phyloP scores from a whole-genome alignment of 2,329 filamentous ascomycete genomes.

The Pseudogymnoascus verrucosus region DNA sequence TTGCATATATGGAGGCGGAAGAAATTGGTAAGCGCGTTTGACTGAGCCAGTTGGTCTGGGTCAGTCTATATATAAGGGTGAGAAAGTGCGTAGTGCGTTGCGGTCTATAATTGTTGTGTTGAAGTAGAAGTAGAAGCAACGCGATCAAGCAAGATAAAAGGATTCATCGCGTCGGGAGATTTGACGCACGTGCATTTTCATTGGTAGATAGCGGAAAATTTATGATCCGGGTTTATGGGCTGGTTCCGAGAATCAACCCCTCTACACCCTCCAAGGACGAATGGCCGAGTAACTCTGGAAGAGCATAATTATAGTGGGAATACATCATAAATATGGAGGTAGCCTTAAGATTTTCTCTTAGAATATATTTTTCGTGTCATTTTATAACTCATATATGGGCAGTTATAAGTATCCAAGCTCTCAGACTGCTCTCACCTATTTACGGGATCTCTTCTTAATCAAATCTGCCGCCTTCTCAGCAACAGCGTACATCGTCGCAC shows the following conservation, averaged over 20 bases:
- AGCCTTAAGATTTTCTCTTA: background rate
- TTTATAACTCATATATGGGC: background rate
- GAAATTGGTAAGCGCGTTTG: conserved; percentile 17
- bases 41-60: conserved; percentile 25
- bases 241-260: background rate
- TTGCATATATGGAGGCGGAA: conserved; percentile 54
- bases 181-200: conserved; percentile 8
- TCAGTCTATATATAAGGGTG: background rate
- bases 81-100: background rate
- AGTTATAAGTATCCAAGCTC: background rate
- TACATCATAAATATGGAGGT: background rate
- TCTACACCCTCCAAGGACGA: background rate
- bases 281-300: background rate
- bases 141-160: background rate
- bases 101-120: background rate
- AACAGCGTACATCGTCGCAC: conserved; percentile 13
- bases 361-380: background rate
- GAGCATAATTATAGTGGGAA: background rate
- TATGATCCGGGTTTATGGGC: background rate
- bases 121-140: background rate
- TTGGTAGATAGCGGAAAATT: conserved; percentile 1
- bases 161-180: conserved; percentile 1
- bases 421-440: background rate
- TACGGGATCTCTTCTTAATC: conserved; percentile 4
- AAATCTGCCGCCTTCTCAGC: conserved; percentile 14